phyloP scores from a whole-genome alignment of 306 rosid species.

The Arachis hypogaea region DNA sequence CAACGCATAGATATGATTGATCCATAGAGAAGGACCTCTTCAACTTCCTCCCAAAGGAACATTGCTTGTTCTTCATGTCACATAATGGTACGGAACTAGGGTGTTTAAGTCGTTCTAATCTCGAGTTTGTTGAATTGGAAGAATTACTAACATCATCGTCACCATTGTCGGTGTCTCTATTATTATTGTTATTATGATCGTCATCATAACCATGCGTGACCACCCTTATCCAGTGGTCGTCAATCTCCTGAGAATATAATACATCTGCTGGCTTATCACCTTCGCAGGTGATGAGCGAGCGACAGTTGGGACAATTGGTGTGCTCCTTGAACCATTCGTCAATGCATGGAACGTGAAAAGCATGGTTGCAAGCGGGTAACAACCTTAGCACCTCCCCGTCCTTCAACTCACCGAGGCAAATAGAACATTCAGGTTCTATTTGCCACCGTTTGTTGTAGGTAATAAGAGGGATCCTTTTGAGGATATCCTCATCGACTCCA shows the following conservation, averaged over 20 bases:
- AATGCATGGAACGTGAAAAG: constrained; percentile 55
- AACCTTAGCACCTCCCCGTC: constrained; percentile 47
- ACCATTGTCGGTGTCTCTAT: not conserved
- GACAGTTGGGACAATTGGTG: constrained; percentile 57
- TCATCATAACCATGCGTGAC: not conserved
- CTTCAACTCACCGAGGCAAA: constrained; percentile 56
- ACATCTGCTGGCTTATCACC: not conserved
- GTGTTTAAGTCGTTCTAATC: constrained; percentile 28
- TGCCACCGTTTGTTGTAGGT: constrained; percentile 30
- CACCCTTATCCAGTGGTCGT: not conserved
- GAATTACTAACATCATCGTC: not conserved
- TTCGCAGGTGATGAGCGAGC: constrained; percentile 35
- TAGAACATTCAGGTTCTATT: constrained; percentile 49
- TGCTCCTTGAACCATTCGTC: constrained; percentile 56
- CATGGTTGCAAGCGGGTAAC: constrained; percentile 57
- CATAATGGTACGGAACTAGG: constrained; percentile 23
- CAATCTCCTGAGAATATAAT: not conserved
- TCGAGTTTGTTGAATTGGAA: not conserved
- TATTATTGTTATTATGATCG: not conserved
- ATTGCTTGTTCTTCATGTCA: constrained; percentile 13
- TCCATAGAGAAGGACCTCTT: constrained; percentile 57
- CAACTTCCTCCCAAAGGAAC: constrained; percentile 27
- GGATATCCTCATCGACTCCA: constrained; percentile 45
- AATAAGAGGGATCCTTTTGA: constrained; percentile 49
- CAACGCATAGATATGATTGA: constrained; percentile 35